Conservation (phyloP, 345 rosid genomes). For the Arabidopsis thaliana region DNA sequence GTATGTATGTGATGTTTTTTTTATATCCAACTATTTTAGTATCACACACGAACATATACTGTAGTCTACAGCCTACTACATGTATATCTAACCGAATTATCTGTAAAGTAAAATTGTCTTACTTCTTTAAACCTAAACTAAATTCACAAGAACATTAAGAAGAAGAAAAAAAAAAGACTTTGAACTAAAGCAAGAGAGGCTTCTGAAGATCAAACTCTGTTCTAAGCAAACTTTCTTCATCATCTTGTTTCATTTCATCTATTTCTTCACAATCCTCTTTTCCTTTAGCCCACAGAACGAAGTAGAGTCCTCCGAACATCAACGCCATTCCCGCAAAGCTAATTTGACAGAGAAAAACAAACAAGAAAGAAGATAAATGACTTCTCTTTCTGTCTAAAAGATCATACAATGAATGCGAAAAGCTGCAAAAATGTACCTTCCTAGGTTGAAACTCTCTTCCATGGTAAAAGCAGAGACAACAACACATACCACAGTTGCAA, state of each 20-base stretch:
- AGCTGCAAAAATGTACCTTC: constrained; percentile 58
- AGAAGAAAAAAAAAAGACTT: constrained; percentile 6
- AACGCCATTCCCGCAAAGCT: constrained; percentile 81
- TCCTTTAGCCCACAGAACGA: constrained; percentile 90
- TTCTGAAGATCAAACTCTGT: constrained; percentile 57
- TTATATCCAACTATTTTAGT: constrained; percentile 7
- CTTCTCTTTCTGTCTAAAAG: neutral
- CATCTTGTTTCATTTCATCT: constrained; percentile 24
- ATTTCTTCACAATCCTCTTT: constrained; percentile 57
- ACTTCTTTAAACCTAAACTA: constrained; percentile 28
- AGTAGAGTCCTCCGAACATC: constrained; percentile 83
- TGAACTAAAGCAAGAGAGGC: constrained; percentile 63
- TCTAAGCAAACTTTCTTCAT: constrained; percentile 45
- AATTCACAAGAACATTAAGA: constrained; percentile 1
- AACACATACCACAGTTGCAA: constrained; percentile 70
- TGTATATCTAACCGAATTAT: neutral
- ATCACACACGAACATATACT: neutral
- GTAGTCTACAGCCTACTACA: neutral
- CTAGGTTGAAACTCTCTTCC: constrained; percentile 66
- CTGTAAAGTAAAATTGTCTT: constrained; percentile 11
- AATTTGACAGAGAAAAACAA: constrained; percentile 28
- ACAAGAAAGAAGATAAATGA: neutral
- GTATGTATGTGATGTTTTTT: neutral
- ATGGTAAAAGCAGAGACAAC: constrained; percentile 61
- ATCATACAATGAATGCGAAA: neutral